Evolutionary conservation across 2,329 filamentous ascomycete genomes (phyloP).

Genomic region (Talaromyces piceae): DNA sequence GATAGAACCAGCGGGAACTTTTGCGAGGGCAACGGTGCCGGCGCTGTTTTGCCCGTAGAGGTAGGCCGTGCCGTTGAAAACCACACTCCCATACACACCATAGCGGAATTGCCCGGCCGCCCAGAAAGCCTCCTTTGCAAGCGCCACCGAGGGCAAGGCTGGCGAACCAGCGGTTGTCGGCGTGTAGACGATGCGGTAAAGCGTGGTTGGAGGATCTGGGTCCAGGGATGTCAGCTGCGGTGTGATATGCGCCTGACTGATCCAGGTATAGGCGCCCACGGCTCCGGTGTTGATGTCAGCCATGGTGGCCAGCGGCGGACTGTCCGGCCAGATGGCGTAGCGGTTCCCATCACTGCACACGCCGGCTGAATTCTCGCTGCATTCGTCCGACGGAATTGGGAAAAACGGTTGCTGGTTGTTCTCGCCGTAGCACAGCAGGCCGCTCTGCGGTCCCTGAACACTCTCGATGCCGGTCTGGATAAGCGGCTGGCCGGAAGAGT

Average conservation of each 20-base stretch:
- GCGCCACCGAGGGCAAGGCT: slow-evolving; percentile 14
- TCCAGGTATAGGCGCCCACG: slow-evolving; percentile 17
- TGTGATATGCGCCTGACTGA: slow-evolving; percentile 15
- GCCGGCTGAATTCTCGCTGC: slow-evolving; percentile 11
- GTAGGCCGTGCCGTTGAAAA: slow-evolving; percentile 3
- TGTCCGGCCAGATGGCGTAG: slow-evolving; percentile 20
- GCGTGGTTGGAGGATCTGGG: slow-evolving; percentile 15
- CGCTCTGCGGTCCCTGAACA: slow-evolving; percentile 2
- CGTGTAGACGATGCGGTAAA: slow-evolving; percentile 19
- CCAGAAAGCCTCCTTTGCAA: slow-evolving; percentile 18
- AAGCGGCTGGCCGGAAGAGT: slow-evolving; percentile 3
- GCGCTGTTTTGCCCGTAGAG: slow-evolving; percentile 6
- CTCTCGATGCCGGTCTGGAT: slow-evolving; percentile 2
- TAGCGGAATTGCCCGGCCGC: slow-evolving; percentile 15
- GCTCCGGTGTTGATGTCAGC: slow-evolving; percentile 10
- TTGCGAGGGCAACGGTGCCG: slow-evolving; percentile 6
- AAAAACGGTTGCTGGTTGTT: slow-evolving; percentile 13
- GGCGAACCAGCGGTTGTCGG: slow-evolving; percentile 1
- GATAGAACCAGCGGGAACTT: slow-evolving; percentile 1
- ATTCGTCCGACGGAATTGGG: slow-evolving; percentile 7
- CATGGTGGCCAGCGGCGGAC: slow-evolving; percentile 16
- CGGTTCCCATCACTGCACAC: slow-evolving; percentile 12
- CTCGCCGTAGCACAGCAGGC: slow-evolving; percentile 8
- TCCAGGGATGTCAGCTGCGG: slow-evolving; percentile 10
- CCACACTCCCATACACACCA: slow-evolving; percentile 6